Percentiles rank a stretch among this genome's conserved stretches.
These are phyloP conservation scores for Takashimella koratensis DNA, from an alignment of 1,284 basidiomycete species.

Conservation along the genomic window DNA sequence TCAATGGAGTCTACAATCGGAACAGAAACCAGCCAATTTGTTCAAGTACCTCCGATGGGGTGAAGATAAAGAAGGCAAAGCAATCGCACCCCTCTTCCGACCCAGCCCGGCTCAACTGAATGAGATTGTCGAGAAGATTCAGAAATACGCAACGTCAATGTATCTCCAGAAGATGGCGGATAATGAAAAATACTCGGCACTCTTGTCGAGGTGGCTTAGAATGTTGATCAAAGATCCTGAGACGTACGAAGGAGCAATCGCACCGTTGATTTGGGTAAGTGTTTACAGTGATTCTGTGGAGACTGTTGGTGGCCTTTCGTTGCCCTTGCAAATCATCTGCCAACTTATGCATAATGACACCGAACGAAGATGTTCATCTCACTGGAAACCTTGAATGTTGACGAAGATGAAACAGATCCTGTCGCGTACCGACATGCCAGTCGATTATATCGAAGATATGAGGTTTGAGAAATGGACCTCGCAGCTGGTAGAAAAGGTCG, in stretches of 20 bases:
- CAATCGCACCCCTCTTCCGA: conserved; percentile 12
- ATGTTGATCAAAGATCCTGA: conserved; percentile 19
- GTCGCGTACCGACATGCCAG: conserved; percentile 34
- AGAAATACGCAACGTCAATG: conserved; percentile 17
- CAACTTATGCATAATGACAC: too few species aligned
- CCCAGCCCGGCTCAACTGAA: conserved; percentile 23
- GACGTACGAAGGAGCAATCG: conserved; percentile 26
- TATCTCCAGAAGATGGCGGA: conserved; percentile 33
- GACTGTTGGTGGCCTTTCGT: too few species aligned
- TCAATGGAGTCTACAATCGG: neutral
- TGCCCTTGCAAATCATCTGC: too few species aligned
- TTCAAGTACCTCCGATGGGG: conserved; percentile 26
- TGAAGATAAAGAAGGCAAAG: conserved; percentile 5
- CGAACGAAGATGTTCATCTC: too few species aligned
- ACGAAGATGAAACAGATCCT: conserved; percentile 24
- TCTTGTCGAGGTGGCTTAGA: conserved; percentile 25
- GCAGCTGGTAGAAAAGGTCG: conserved; percentile 9
- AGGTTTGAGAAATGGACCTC: conserved; percentile 21
- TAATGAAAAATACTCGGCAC: conserved; percentile 19
- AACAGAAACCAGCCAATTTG: conserved; percentile 16
- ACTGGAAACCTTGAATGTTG: too few species aligned
- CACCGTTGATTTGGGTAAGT: conserved; percentile 9
- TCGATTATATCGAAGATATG: conserved; percentile 23
- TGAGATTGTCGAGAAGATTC: conserved; percentile 21
- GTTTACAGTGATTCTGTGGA: neutral